Base-by-base conservation (phyloP, 2,329 filamentous ascomycete species). In the Fusarium sororula region DNA sequence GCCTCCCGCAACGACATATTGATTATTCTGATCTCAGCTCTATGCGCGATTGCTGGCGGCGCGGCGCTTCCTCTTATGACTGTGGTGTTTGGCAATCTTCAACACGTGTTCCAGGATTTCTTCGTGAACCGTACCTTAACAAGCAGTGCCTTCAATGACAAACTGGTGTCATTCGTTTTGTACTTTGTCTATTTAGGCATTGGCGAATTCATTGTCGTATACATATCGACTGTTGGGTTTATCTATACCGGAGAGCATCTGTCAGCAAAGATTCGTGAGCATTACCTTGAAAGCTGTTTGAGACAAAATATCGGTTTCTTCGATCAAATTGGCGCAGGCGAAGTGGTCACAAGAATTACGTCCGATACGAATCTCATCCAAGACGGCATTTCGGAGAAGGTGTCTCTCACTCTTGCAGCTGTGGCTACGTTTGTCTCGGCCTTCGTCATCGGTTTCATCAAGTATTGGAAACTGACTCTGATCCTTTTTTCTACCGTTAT, bases 361-460 rank as follows among this genome's bases (percentile, higher is more conserved):
- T 92, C 95, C 17, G 96, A 98, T 81, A 97, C 94, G 50, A 98
- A 98, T 79, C 86, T 97, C 60, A 92, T 98, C 63, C 96, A 98
- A 82, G 95, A 97, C 75, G 96, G 95, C 64, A 94, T 99, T 51
- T 97, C 94, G 0, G 94, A 97, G 82, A 98, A 98, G 85, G 89
- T 97, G 50, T 91, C 90, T 20, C 84, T 98, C 72, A 95, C 94
- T 0, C 81, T 97, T 63, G 90, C 91, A 20, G 93, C 94, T 18
- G 56, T 95, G 8, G 90, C 95, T 3, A 95, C 94, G 14, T 98
- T 98, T 79, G 84, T 97, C 63, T 91, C 95, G 0, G 94, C 95
- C 22, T 98, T 98, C 75, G 86, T 98, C 63, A 96, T 99, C 74
- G 94, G 93, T 6, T 98, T 98, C 81, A 83, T 96, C 82, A 93